phyloP scores from a whole-genome alignment of 306 rosid species.

The Prosopis cineraria region DNA sequence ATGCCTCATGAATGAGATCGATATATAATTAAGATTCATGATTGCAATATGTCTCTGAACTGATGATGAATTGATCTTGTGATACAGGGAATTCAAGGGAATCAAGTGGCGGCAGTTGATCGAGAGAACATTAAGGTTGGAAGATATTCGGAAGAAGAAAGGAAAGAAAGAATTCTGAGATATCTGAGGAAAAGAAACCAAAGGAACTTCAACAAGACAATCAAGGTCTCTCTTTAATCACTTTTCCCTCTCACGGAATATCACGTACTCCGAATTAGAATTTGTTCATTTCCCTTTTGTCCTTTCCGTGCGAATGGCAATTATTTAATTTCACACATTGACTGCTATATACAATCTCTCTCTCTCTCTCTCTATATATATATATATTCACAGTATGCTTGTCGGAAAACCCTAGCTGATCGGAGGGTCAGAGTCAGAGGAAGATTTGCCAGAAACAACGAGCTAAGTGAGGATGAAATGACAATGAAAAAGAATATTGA shows the following conservation, averaged over 20 bases:
- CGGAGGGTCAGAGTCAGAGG: constrained; percentile 92
- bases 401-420: constrained; percentile 95
- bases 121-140: constrained; percentile 74
- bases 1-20: not conserved
- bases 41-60: not conserved
- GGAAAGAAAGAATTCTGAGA: constrained; percentile 81
- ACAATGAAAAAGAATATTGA: constrained; percentile 38
- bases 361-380: too few species aligned
- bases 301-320: not conserved
- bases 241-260: not conserved
- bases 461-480: constrained; percentile 49
- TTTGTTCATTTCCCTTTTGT: not conserved
- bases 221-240: constrained; percentile 49
- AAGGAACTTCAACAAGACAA: constrained; percentile 91
- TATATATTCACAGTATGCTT: constrained; percentile 67
- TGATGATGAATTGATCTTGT: not conserved
- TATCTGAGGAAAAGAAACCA: constrained; percentile 95
- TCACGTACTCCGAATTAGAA: not conserved
- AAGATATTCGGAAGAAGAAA: constrained; percentile 89
- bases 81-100: constrained; percentile 60
- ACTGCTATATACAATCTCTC: not conserved
- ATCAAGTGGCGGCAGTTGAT: constrained; percentile 51
- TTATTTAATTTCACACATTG: not conserved
- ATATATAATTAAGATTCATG: not conserved
- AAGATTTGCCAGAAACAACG: constrained; percentile 88